Evolutionary conservation across 164 flowering plant species (phyloP), one percentile per base, ranked within the genome.

Genomic region (Magnolia changhungtana): DNA sequence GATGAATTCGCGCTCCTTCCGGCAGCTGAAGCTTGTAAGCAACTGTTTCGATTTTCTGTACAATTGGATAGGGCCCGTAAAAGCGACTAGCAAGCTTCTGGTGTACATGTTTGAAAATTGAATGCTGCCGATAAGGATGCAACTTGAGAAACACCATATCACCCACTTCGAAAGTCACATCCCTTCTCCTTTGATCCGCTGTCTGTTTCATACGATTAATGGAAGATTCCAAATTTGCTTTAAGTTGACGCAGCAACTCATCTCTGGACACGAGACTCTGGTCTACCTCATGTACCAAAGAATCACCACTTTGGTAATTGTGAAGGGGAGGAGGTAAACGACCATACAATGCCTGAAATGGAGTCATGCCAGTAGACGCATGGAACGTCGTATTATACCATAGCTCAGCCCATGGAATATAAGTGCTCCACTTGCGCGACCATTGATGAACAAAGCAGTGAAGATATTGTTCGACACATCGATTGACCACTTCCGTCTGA

Each of bases 1-100:
- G 72, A n/a, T 76, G 72, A 1, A 76, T 58, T 18, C 23, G 63
- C 2, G 13, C 11, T 18, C 67, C 27, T 1, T 19, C 20, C 2
- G 76, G 76, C 8, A 74, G 76, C 7, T 21, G 18, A 2, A 27
- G 21, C 21, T 68, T 67, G 71, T 75, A 75, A 18, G 77, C 72
- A 5, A 75, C 65, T 1, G n/a, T 8, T 3, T 72, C 66, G 16
- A 75, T 50, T 16, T 29, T 24, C 4, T 27, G 4, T 9, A 66
- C 10, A 20, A 75, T 50, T 4, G 21, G 20, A 29, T 50, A 75
- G 1, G 77, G 77, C 18, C 72, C 72, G 55, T 75, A 68, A 23
- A 50, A 75, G n/a, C 20, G 21, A 3, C 45, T 23, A 2, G 72
- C 71, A 18, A 75, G 67, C 72, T 75, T 75, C 3, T 21, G 27